Base-by-base conservation (phyloP, 768 basidiomycete genomes). In the Lactifluus rugatus region DNA sequence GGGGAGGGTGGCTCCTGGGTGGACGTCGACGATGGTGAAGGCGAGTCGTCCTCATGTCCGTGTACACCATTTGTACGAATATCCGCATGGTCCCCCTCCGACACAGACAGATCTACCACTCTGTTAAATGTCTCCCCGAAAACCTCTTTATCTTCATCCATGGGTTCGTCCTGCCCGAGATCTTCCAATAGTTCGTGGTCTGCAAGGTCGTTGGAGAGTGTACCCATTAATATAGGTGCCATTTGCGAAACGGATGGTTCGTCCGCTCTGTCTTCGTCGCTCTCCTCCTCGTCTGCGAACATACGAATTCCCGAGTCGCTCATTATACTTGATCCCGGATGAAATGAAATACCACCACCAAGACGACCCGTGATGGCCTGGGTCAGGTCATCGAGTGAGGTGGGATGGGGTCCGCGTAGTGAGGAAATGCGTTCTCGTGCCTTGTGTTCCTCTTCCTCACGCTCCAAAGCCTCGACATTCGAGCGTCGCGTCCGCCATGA, bases 171-270 rank as follows among this genome's bases (percentile, higher is more conserved):
- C 64, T 74, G 74, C 67, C 84, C 84, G 63, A 82, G 80, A 53
- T 84, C 83, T 16, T 82, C 81, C 62, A 81, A 23, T 78, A 80
- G 68, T 77, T 83, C 59, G 87, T 71, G 50, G 75, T 77, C 64
- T 75, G 81, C 78, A 36, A 79, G 77, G 69, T 85, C 82, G 17
- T 75, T 67, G 32, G 76, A 73, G 49, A 77, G 75, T 46, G 73
- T 52, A 31, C 56, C 44, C 49, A 56, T 52, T 55, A 61, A 61
- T 39, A 61, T 57, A 31, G 44, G 39, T 42, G 54, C 41, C 46
- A 28, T 21, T 17, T 14, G 10, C 41, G 46, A 47, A 6, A 48
- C 52, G 44, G 26, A 55, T 64, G 31, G 36, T 21, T 72, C 66
- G 52, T 57, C 79, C 36, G 81, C 80, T 1, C 83, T 82, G 31